Base-by-base conservation (phyloP, 2,329 filamentous ascomycete species). In the Berkeleyomyces rouxiae region DNA sequence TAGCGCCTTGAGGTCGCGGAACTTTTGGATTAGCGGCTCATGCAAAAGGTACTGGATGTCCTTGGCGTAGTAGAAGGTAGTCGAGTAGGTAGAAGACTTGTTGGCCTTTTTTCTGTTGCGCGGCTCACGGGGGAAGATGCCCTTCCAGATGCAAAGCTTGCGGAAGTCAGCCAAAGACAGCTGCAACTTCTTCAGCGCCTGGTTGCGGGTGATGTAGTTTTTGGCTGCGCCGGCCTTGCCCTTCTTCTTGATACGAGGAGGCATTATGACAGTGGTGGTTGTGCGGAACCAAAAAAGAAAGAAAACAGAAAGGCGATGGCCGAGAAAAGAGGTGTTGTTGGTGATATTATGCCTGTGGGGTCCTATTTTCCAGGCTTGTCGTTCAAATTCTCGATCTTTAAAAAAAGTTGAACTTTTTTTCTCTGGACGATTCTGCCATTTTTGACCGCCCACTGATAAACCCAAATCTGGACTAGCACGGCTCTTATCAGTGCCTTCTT, bases 131-230 rank as follows among this genome's bases (percentile, higher is more conserved):
- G 93, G 93, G 76, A 96, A 99, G 74, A 99, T 97, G 70, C 91
- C 93, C 79, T 97, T 97, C 86, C 96, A 99, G 74, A 99, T 99
- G 78, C 93, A 99, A 72, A 99, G 82, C 77, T 95, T 87, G 76
- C 93, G 86, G 77, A 99, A 99, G 77, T 99, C 93, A 68, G 91
- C 90, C 63, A 99, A 83, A 71, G 88, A 96, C 75, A 99, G 88
- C 77, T 99, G 93, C 66, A 99, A 85, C 78, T 97, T 99, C 75
- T 91, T 90, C 70, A 99, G 90, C 55, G 93, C 93, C 78, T 96
- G 90, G 49, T 92, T 96, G 74, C 93, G 83, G 64, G 93, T 99
- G 70, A 99, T 90, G 79, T 92, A 99, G 82, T 99, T 99, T 78
- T 93, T 96, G 77, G 91, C 90, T 74, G 90, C 87, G 74, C 93